Evolutionary conservation across 192 early-diverging fungal genomes (phyloP).

Genomic region (Coemansia sp.): DNA sequence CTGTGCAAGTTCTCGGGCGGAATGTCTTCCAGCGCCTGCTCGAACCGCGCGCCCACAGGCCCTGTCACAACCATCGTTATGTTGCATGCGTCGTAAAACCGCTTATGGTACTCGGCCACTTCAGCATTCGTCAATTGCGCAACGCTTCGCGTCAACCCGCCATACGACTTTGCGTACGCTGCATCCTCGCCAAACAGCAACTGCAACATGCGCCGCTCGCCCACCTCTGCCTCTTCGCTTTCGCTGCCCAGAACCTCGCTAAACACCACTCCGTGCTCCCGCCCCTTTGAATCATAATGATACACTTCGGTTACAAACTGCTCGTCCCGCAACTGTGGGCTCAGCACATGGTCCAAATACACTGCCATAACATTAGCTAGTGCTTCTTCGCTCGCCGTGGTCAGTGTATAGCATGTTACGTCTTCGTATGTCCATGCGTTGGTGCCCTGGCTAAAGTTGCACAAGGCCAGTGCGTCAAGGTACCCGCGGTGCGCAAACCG

Average conservation of each 20-base stretch:
- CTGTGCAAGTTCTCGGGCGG: constrained; percentile 30
- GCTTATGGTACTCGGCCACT: constrained; percentile 71
- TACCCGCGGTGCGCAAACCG: constrained; percentile 65
- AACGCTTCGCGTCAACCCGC: constrained; percentile 73
- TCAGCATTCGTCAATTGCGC: constrained; percentile 67
- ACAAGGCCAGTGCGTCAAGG: constrained; percentile 69
- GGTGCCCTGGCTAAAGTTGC: constrained; percentile 73
- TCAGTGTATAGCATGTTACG: constrained; percentile 70
- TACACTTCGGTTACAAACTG: constrained; percentile 82
- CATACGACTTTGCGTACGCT: constrained; percentile 71
- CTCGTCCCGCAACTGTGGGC: constrained; percentile 66
- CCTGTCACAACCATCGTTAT: constrained; percentile 66
- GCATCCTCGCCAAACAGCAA: constrained; percentile 48
- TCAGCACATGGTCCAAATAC: constrained; percentile 77
- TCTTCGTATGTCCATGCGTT: constrained; percentile 63
- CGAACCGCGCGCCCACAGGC: constrained; percentile 49
- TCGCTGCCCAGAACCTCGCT: constrained; percentile 74
- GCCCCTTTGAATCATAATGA: constrained; percentile 66
- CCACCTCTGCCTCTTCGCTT: constrained; percentile 66
- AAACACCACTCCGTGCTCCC: constrained; percentile 78
- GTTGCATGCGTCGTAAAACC: constrained; percentile 71
- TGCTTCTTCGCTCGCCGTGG: constrained; percentile 62
- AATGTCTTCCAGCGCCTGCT: constrained; percentile 21
- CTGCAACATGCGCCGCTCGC: constrained; percentile 10
- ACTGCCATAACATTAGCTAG: constrained; percentile 71